A percentile compares a stretch with the other conserved stretches of the same genome.
phyloP scores from a whole-genome alignment of 2,329 filamentous ascomycete species.

The Plenodomus tracheiphilus region DNA sequence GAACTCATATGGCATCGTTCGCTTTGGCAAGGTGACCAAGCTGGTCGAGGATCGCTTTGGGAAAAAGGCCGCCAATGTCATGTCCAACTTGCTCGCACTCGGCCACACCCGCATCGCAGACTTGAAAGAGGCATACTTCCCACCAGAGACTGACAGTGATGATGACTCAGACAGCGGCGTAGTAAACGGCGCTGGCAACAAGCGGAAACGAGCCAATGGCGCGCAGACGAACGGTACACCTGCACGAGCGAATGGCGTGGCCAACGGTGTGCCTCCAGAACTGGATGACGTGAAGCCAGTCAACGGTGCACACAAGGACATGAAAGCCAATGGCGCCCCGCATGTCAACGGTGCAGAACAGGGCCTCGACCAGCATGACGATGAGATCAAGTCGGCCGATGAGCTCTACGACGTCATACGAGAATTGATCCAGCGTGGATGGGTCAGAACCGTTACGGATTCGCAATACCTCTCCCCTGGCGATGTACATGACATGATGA shows the following conservation, averaged over 20 bases:
- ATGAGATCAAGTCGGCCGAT: conserved; percentile 42
- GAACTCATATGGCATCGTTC: conserved; percentile 79
- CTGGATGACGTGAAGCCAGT: conserved; percentile 9
- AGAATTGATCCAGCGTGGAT: conserved; percentile 63
- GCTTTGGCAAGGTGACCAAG: conserved; percentile 79
- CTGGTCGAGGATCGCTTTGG: conserved; percentile 76
- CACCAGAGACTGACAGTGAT: conserved; percentile 33
- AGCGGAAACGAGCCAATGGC: conserved; percentile 28
- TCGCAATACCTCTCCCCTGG: conserved; percentile 58
- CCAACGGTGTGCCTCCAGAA: conserved; percentile 13
- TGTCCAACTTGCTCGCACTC: conserved; percentile 73
- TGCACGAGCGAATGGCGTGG: conserved; percentile 17
- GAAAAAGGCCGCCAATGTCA: conserved; percentile 70
- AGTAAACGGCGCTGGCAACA: conserved; percentile 25
- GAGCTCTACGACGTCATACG: conserved; percentile 51
- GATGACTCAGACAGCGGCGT: conserved; percentile 38
- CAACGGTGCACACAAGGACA: conserved; percentile 5
- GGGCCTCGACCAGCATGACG: conserved; percentile 20
- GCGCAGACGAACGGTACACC: conserved; percentile 23
- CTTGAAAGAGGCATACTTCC: conserved; percentile 65
- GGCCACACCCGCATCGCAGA: conserved; percentile 77
- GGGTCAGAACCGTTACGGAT: conserved; percentile 65
- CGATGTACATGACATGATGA: conserved; percentile 61
- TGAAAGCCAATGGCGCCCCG: conserved; percentile 12
- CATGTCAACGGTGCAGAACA: conserved; percentile 8